These are phyloP conservation scores for Lachancea dasiensis DNA, from an alignment of 805 yeast species.

Conservation along the genomic window DNA sequence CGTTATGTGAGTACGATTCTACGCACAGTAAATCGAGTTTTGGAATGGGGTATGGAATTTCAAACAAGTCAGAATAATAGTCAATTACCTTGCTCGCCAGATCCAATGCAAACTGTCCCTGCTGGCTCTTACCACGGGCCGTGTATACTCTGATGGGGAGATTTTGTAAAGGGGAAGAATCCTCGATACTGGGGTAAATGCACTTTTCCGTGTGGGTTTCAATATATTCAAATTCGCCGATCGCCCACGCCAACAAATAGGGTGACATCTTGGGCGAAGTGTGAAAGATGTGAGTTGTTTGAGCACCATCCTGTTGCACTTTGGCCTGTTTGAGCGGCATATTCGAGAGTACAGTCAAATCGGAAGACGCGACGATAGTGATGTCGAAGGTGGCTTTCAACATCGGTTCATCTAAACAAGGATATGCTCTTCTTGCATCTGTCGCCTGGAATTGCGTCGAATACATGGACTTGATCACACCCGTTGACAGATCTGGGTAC, in stretches of 20 bases:
- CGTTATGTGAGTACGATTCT: constrained; percentile 69
- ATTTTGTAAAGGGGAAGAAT: constrained; percentile 21
- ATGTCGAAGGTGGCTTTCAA: constrained; percentile 62
- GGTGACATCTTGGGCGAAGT: constrained; percentile 71
- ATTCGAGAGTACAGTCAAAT: constrained; percentile 58
- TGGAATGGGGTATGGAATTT: constrained; percentile 71
- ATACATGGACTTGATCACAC: constrained; percentile 24
- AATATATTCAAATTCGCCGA: constrained; percentile 60
- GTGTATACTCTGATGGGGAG: constrained; percentile 67
- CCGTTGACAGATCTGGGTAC: constrained; percentile 42
- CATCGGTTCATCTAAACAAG: constrained; percentile 68
- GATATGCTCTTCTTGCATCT: constrained; percentile 74
- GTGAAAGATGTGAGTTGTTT: constrained; percentile 46
- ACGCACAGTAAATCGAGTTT: constrained; percentile 76
- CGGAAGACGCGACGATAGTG: constrained; percentile 45
- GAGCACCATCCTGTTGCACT: constrained; percentile 31
- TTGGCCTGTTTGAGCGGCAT: constrained; percentile 49
- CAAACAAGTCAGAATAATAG: constrained; percentile 62
- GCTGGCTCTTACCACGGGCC: constrained; percentile 46
- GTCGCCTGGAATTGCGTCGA: constrained; percentile 57
- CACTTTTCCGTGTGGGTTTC: constrained; percentile 42
- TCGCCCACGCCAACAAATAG: constrained; percentile 65
- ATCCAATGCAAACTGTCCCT: constrained; percentile 59
- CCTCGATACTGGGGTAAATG: constrained; percentile 14
- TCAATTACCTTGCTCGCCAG: constrained; percentile 57